These are phyloP conservation scores for Fusarium circinatum DNA, from an alignment of 2,329 filamentous ascomycete genomes.

Conservation along the genomic window DNA sequence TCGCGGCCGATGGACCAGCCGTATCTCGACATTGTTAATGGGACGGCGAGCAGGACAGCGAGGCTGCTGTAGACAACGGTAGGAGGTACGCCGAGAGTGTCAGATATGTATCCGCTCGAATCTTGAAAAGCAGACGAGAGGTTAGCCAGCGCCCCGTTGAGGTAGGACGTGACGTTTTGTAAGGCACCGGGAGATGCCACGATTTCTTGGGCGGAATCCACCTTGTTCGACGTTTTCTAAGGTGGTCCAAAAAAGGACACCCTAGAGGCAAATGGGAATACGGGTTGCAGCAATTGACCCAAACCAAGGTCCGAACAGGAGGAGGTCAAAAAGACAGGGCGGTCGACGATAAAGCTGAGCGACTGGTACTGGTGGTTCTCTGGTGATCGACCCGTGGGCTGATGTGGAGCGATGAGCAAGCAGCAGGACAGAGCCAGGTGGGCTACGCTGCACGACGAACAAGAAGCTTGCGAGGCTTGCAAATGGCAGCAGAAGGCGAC, in stretches of 20 bases:
- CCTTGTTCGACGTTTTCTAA: constrained; percentile 60
- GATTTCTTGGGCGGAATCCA: constrained; percentile 68
- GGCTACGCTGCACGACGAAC: constrained; percentile 25
- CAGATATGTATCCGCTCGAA: constrained; percentile 63
- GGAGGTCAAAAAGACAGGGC: constrained; percentile 35
- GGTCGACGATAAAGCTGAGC: constrained; percentile 35
- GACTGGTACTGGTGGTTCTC: constrained; percentile 38
- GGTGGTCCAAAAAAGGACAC: constrained; percentile 52
- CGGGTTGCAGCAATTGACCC: constrained; percentile 33
- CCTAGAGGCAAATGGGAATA: constrained; percentile 43
- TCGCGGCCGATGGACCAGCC: constrained; percentile 60
- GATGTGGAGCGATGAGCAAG: constrained; percentile 43
- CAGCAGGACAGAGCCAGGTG: constrained; percentile 29
- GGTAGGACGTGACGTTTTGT: constrained; percentile 68
- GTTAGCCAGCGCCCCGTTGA: constrained; percentile 63
- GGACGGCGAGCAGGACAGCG: constrained; percentile 60
- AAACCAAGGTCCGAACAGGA: constrained; percentile 33
- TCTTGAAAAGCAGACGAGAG: constrained; percentile 59
- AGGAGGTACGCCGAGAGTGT: constrained; percentile 61
- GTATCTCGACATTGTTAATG: constrained; percentile 66
- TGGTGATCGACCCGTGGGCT: constrained; percentile 42
- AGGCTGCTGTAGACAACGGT: constrained; percentile 62
- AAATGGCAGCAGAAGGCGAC: constrained; percentile 38
- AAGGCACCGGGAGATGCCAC: constrained; percentile 72
- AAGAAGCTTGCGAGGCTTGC: constrained; percentile 28